These are phyloP conservation scores for Phytophthora brassicae DNA, from an alignment of 352 stramenopile species.

Conservation along the genomic window DNA sequence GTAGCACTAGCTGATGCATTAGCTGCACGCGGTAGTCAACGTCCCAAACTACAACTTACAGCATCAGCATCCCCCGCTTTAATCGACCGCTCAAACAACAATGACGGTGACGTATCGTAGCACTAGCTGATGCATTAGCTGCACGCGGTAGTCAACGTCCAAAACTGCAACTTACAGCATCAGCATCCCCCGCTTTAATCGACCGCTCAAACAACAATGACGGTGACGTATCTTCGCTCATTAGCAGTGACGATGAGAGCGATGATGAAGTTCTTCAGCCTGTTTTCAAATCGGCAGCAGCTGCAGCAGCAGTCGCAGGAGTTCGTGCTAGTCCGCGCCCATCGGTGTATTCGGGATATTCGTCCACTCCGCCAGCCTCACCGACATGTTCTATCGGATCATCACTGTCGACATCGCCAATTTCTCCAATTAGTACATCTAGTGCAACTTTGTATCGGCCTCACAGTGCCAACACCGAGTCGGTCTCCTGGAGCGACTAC, in stretches of 20 bases:
- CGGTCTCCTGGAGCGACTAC: constrained; percentile 31
- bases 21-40: constrained; percentile 18
- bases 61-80: constrained; percentile 4
- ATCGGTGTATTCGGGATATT: constrained; percentile 33
- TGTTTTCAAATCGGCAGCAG: constrained; percentile 48
- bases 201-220: constrained; percentile 32
- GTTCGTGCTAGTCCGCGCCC: constrained; percentile 18
- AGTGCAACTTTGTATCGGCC: constrained; percentile 27
- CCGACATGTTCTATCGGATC: constrained; percentile 49
- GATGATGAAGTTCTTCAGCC: constrained; percentile 67
- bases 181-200: constrained; percentile 4
- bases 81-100: constrained; percentile 10
- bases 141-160: constrained; percentile 20
- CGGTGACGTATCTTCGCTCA: constrained; percentile 71
- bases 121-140: constrained; percentile 24
- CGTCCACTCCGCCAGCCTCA: constrained; percentile 45
- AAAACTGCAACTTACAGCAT: constrained; percentile 11
- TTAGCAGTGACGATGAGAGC: constrained; percentile 78
- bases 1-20: constrained; percentile 24
- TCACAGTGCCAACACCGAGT: constrained; percentile 41
- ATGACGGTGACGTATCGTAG: too few relatives aligned
- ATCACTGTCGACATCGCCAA: constrained; percentile 44
- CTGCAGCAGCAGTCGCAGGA: constrained; percentile 10
- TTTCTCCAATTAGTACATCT: constrained; percentile 23
- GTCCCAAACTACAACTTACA: constrained; percentile 17